These are phyloP conservation scores for Gnaphalium uliginosum DNA, from an alignment of 129 eudicot genomes.

Conservation along the genomic window DNA sequence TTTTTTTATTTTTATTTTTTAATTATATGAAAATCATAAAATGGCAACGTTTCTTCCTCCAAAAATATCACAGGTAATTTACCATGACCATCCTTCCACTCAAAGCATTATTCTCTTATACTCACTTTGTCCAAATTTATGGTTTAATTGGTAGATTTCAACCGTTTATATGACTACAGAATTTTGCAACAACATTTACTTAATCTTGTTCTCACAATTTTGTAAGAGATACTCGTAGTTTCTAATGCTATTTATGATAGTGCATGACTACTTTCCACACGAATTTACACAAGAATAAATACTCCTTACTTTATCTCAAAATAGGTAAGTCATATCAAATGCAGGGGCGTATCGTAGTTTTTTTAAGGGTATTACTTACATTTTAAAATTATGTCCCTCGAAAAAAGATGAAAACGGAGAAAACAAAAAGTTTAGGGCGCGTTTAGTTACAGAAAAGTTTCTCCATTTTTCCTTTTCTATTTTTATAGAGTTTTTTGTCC, in stretches of 20 bases:
- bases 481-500: too few species aligned
- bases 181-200: not conserved
- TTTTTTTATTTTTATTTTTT: too few species aligned
- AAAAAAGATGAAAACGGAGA: too few species aligned
- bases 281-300: not conserved
- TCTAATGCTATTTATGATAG: not conserved
- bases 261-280: not conserved
- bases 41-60: not conserved
- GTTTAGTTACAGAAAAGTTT: too few species aligned
- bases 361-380: too few species aligned
- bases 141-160: slow-evolving; percentile 4
- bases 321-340: not conserved
- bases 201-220: not conserved
- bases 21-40: too few species aligned
- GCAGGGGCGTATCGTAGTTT: too few species aligned
- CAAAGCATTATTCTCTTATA: slow-evolving; percentile 23
- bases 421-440: too few species aligned
- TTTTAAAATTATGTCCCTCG: too few species aligned
- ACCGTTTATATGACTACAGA: slow-evolving; percentile 9
- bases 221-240: not conserved
- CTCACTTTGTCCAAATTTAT: not conserved
- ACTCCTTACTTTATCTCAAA: not conserved
- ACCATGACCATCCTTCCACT: not conserved
- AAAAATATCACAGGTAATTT: slow-evolving; percentile 13
- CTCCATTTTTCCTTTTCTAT: too few species aligned